These are phyloP conservation scores for Prunus davidiana DNA, from an alignment of 306 rosid species.

Conservation along the genomic window DNA sequence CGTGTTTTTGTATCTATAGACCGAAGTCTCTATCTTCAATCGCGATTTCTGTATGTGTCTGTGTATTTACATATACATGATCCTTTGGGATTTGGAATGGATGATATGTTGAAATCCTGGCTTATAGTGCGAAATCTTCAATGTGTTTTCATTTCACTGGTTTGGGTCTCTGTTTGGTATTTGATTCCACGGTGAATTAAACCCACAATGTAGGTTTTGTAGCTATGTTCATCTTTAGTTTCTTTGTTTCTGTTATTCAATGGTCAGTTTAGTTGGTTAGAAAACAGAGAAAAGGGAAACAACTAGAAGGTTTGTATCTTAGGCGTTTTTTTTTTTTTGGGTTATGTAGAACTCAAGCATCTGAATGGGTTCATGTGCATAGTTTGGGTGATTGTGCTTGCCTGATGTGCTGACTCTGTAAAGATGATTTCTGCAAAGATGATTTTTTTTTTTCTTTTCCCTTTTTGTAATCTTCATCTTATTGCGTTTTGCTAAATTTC, in stretches of 20 bases:
- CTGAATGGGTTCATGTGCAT: not conserved
- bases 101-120: not conserved
- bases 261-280: not conserved
- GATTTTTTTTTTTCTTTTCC: not conserved
- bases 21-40: not conserved
- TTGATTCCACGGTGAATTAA: constrained; percentile 11
- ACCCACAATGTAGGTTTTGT: constrained; percentile 21
- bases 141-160: not conserved
- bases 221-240: not conserved
- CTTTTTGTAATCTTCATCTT: constrained; percentile 6
- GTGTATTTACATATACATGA: not conserved
- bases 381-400: not conserved
- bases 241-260: not conserved
- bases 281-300: not conserved
- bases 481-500: constrained; percentile 20
- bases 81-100: not conserved
- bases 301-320: not conserved
- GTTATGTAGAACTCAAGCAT: too few species aligned
- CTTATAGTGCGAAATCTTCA: not conserved
- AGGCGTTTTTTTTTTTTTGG: not conserved
- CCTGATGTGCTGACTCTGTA: not conserved
- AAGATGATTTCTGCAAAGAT: not conserved
- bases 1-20: not conserved
- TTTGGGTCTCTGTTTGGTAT: constrained; percentile 15
- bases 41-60: not conserved